phyloP scores from a whole-genome alignment of 2,329 filamentous ascomycete species.

The Fusarium sp. region DNA sequence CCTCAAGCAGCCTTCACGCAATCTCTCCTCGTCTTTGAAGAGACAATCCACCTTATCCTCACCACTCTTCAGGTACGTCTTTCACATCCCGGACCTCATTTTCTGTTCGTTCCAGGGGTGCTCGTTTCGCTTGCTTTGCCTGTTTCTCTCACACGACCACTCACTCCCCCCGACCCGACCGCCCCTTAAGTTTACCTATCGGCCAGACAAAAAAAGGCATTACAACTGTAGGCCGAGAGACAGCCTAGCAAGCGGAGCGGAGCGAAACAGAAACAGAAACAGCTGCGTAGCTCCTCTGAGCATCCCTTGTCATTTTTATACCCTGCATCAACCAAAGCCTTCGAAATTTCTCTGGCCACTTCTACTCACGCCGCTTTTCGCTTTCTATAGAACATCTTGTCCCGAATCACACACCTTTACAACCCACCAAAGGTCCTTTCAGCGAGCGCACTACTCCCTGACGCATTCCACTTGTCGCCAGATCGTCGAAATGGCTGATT shows the following conservation, averaged over 20 bases:
- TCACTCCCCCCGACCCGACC: slow-evolving; percentile 21
- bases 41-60: slow-evolving; percentile 4
- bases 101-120: slow-evolving; percentile 25
- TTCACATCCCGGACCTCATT: slow-evolving; percentile 22
- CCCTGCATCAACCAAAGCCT: slow-evolving; percentile 26
- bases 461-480: slow-evolving; percentile 11
- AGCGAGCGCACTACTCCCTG: slow-evolving; percentile 23
- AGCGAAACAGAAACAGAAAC: slow-evolving; percentile 20
- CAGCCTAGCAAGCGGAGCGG: slow-evolving; percentile 23
- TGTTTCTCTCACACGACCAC: slow-evolving; percentile 38
- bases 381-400: slow-evolving; percentile 32
- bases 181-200: slow-evolving; percentile 38
- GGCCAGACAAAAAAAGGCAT: slow-evolving; percentile 10
- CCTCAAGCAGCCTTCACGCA: not conserved
- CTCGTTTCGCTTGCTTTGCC: slow-evolving; percentile 42
- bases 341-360: slow-evolving; percentile 42
- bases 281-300: slow-evolving; percentile 26
- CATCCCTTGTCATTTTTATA: slow-evolving; percentile 30
- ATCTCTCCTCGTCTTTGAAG: not conserved
- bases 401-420: slow-evolving; percentile 20
- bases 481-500: slow-evolving; percentile 45
- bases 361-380: slow-evolving; percentile 40
- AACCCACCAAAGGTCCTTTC: slow-evolving; percentile 14
- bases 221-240: slow-evolving; percentile 30
- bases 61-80: slow-evolving; percentile 34